Base-by-base conservation (phyloP, 2,329 filamentous ascomycete genomes). In the Trichoderma koningiopsis region DNA sequence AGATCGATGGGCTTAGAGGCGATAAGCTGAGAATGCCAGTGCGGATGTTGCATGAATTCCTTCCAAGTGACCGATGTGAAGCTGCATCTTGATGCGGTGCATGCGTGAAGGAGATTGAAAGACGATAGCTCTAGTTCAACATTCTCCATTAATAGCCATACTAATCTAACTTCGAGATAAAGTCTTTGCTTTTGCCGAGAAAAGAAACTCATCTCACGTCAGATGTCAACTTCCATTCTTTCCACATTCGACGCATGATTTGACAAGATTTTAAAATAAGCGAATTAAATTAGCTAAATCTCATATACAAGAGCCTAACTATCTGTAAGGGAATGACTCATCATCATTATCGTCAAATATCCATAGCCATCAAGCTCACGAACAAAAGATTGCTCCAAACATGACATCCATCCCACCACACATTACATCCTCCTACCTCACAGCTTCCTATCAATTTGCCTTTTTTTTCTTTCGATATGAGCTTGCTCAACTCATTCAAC, bases 401-500 rank as follows among this genome's bases (percentile, higher is more conserved):
- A 43, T 8, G n/a, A 14, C 22, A 49, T 49, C n/a, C n/a, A 22
- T 37, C 6, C 56, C n/a, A 31, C 31, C 56, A 35, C 55, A 22
- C 27, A 52, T 52, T 33, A 49, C 27, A 49, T 52, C 59, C 19
- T 10, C 11, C 56, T 5, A 11, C 4, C 19, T 27, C 57, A 43
- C 14, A 49, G 10, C 16, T 40, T 8, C 7, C 27, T 5, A 2
- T 24, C n/a, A 10, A 49, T 22, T n/a, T 29, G 4, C 11, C 2
- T 10, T n/a, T 35, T 57, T 22, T n/a, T 33, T 5, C 10, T n/a
- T 24, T 72, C 71, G 77, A 64, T 75, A 79, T 35, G 73, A 49
- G 7, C 10, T n/a, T 8, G 4, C 6, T 43, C 47, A 24, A 10
- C n/a, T 7, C n/a, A 49, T 47, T 72, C 71, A 78, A 64, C 75